Base-by-base conservation (phyloP, 345 rosid genomes). In the Pugionium dolabratum region DNA sequence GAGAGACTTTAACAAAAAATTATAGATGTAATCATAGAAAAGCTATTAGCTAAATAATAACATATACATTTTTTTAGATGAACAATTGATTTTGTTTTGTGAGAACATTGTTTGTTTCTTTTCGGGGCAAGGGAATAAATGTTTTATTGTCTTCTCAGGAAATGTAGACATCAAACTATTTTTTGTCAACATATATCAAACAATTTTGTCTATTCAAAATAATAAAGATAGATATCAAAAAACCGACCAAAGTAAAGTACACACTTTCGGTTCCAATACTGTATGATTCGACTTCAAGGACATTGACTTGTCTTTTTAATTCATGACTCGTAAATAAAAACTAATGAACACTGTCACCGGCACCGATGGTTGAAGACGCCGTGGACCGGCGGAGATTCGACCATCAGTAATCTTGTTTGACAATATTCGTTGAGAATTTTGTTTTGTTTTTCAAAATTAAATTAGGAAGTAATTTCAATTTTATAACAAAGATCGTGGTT, bases 211-310 rank as follows among this genome's bases (percentile, higher is more conserved):
- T 39, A 8, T 42, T 50, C 35, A 59, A 36, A 18, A 42, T 2
- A 34, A 34, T 46, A 52, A 42, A 42, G 67, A 52, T 29, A 43
- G 25, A 62, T 45, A 69, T 54, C 7, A 18, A 54, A 62, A 70
- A 71, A 33, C 69, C 58, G 63, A 47, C 69, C 69, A 71, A 37
- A 62, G 25, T 37, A 71, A 62, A 39, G 57, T 37, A 18, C 18
- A 46, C 30, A 48, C 58, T 55, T 63, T 63, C 70, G 69, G 64
- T 64, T 54, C 50, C 31, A 52, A 8, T 39, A 41, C 18, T 50
- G 40, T 63, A 69, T 71, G 51, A 47, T 55, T 63, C 36, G 32
- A 71, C 37, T 32, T 10, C 4, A 47, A 63, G 10, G 64, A 63
- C 52, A 62, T 45, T 30, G 56, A 62, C 53, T 27, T 31, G 45